These are phyloP conservation scores for Theobroma cacao DNA, from an alignment of 345 rosid species.

Conservation along the genomic window DNA sequence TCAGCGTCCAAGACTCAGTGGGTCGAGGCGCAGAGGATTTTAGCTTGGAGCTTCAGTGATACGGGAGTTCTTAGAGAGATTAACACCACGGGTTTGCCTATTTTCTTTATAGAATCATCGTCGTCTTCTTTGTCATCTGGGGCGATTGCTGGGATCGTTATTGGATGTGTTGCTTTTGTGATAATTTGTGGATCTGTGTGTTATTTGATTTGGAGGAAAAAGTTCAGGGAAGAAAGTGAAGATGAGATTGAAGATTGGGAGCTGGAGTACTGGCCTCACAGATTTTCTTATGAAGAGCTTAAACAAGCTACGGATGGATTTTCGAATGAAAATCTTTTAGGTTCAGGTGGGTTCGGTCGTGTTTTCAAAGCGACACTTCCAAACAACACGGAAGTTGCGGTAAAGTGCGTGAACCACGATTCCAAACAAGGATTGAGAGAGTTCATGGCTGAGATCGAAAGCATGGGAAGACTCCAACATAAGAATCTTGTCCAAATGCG, in stretches of 20 bases:
- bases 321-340: conserved; percentile 63
- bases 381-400: conserved; percentile 60
- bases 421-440: conserved; percentile 88
- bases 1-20: conserved; percentile 71
- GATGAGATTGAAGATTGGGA: conserved; percentile 84
- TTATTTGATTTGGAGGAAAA: conserved; percentile 47
- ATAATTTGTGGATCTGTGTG: conserved; percentile 30
- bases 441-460: conserved; percentile 95
- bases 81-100: conserved; percentile 61
- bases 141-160: conserved; percentile 61
- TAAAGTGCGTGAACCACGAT: conserved; percentile 80
- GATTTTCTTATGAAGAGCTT: conserved; percentile 79
- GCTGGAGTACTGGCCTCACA: conserved; percentile 87
- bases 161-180: conserved; percentile 47
- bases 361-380: conserved; percentile 52
- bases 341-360: conserved; percentile 77
- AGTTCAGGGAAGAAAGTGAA: conserved; percentile 44
- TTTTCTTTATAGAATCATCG: conserved; percentile 41
- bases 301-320: conserved; percentile 52
- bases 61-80: conserved; percentile 55
- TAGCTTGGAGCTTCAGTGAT: conserved; percentile 90
- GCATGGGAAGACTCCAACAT: conserved; percentile 86
- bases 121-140: conserved; percentile 53
- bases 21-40: conserved; percentile 65
- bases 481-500: conserved; percentile 77